Evolutionary conservation across 2,329 filamentous ascomycete genomes (phyloP).

Genomic region (Fusarium phyllophilum): DNA sequence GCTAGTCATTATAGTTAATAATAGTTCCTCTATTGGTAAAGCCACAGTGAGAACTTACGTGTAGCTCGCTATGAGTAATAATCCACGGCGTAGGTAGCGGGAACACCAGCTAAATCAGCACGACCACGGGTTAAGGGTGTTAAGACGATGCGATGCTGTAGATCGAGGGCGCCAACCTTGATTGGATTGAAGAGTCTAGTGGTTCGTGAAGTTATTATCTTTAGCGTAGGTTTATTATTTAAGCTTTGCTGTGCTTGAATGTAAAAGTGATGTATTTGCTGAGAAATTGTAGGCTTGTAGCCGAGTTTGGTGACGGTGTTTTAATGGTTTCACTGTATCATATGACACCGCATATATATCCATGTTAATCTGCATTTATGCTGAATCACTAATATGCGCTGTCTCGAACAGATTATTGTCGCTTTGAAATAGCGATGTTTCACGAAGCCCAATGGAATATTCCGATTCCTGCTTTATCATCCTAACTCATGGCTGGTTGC

Average conservation of each 20-base stretch:
- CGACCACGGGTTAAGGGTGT: constrained; percentile 67
- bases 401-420: not conserved
- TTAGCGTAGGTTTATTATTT: not conserved
- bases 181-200: constrained; percentile 54
- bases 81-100: constrained; percentile 49
- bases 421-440: not conserved
- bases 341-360: too few relatives aligned
- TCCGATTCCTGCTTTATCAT: too few relatives aligned
- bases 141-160: constrained; percentile 61
- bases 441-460: too few relatives aligned
- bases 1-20: constrained; percentile 26
- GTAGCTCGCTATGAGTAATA: constrained; percentile 60
- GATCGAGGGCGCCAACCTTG: constrained; percentile 49
- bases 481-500: too few relatives aligned
- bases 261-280: too few relatives aligned
- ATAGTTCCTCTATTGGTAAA: fast-evolving
- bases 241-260: too few relatives aligned
- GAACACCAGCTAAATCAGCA: constrained; percentile 47
- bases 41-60: not conserved
- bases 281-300: too few relatives aligned
- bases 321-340: too few relatives aligned
- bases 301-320: too few relatives aligned
- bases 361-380: too few relatives aligned
- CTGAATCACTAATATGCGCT: not conserved
- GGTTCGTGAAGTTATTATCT: not conserved